Percentiles rank a stretch among this genome's conserved stretches.
phyloP scores from a whole-genome alignment of 2,329 filamentous ascomycete genomes.

The Elsinoe arachidis region DNA sequence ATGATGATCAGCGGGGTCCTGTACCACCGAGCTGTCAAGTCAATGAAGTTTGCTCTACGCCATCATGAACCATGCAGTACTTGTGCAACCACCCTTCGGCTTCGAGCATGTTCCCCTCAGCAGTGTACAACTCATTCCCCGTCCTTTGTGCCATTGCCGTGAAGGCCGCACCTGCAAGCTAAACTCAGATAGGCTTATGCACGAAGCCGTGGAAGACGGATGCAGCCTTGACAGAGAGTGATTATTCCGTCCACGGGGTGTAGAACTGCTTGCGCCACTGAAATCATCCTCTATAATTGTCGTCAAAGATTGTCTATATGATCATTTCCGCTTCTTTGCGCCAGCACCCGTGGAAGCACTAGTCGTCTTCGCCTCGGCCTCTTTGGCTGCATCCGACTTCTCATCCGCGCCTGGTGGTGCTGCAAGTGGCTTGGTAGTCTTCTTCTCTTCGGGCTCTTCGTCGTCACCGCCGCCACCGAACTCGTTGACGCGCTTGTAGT shows the following conservation, averaged over 20 bases:
- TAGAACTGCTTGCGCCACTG: not conserved
- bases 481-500: slow-evolving; percentile 89
- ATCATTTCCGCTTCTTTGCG: slow-evolving; percentile 21
- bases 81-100: not conserved
- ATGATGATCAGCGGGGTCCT: not conserved
- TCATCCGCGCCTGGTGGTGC: slow-evolving; percentile 25
- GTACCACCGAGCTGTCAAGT: not conserved
- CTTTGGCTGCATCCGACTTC: slow-evolving; percentile 14
- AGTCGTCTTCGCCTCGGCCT: slow-evolving; percentile 16
- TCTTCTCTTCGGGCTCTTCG: slow-evolving; percentile 51
- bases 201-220: not conserved
- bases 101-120: no score
- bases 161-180: not conserved
- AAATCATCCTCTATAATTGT: not conserved
- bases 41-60: not conserved
- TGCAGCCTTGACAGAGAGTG: not conserved
- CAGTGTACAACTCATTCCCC: no score
- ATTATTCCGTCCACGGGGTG: no score
- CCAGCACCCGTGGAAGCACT: slow-evolving; percentile 15
- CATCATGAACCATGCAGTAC: not conserved
- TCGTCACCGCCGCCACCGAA: slow-evolving; percentile 98
- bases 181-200: not conserved
- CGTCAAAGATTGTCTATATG: not conserved
- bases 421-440: slow-evolving; percentile 34
- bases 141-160: no score